Evolutionary conservation across 345 rosid species (phyloP), one percentile per base, ranked within the genome.

Genomic region (Iberis pinnata): DNA sequence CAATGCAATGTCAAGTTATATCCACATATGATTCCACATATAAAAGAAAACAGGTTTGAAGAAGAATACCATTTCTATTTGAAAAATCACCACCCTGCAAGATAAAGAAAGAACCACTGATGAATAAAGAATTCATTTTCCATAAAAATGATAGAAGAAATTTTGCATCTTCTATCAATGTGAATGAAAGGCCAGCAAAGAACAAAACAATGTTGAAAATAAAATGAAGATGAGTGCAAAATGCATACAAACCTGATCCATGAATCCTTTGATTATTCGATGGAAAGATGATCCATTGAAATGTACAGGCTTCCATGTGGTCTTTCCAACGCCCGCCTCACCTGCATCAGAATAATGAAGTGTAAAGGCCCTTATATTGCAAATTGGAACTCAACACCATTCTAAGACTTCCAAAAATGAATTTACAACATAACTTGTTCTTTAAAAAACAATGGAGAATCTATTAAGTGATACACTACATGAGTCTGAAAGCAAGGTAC

Each of bases 51-150:
- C 0, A 60, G 31, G 47, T 39, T 48, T 15, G 52, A 40, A 42
- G n/a, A n/a, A n/a, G 57, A 48, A 57, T 88, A 93, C 97, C 99
- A 70, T 93, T 82, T 67, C 89, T 95, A 72, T 74, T 78, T 1
- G 88, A 79, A 68, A 84, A 84, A 46, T 92, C 98, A 78, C 98
- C 97, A 68, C 97, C 98, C 98, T 88, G 80, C 26, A 56, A 67
- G n/a, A n/a, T n/a, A 60, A 25, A 42, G 13, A 38, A 64, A 61
- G 26, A 60, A 64, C 32, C 16, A 29, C 20, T 19, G 12, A 19
- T 43, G 59, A 65, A 42, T 42, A 25, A n/a, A n/a, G n/a, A n/a
- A n/a, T n/a, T n/a, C n/a, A n/a, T n/a, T n/a, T n/a, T n/a, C n/a
- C n/a, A n/a, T n/a, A n/a, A 42, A 15, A 52, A 66, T 8, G 12